Evolutionary conservation across 768 basidiomycete species (phyloP), one percentile per base, ranked within the genome.

Genomic region (Amanita rubescens): DNA sequence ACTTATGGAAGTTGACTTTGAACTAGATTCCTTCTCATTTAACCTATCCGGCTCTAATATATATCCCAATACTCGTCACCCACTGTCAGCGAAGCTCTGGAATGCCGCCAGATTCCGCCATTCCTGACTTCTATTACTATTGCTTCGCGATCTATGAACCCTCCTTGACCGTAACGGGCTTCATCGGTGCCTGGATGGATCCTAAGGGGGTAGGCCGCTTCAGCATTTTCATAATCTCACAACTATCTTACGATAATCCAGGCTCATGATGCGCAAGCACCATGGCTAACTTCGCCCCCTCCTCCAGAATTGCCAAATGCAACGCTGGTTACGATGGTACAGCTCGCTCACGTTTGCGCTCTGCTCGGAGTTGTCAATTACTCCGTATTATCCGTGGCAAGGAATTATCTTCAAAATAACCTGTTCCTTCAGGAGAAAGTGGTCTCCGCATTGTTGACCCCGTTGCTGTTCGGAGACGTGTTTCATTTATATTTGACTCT

Each of bases 141-240:
- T 72, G 85, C 57, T 90, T 90, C 61, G 85, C 80, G 24, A 72
- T 80, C 51, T 89, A 85, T 62, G 88, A 90, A 66, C 88, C 88
- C 0, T 72, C 81, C 24, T 67, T 90, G 53, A 81, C 84, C 17
- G 66, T 74, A 19, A 61, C 79, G 41, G 87, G 88, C 32, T 80
- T 87, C 64, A 57, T 88, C 39, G 87, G 87, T 4, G 73, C 87
- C 2, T 63, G 84, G 17, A 67, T 66, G 75, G 81, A 87, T 66
- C 88, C 86, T 14, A 75, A 78, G 67, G 70, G 75, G 59, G 85
- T 83, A 70, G 67, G 79, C 62, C 25, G 42, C 55, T 50, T 41
- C 22, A 56, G n/a, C 35, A 12, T 24, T 7, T 41, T 11, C 34
- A 35, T 15, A 12, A 24, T 15, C 32, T 49, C 3, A 38, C n/a